A percentile compares a stretch with the other conserved stretches of the same genome.
phyloP scores from a whole-genome alignment of 2,329 filamentous ascomycete genomes.

The Diaporthe longicolla region DNA sequence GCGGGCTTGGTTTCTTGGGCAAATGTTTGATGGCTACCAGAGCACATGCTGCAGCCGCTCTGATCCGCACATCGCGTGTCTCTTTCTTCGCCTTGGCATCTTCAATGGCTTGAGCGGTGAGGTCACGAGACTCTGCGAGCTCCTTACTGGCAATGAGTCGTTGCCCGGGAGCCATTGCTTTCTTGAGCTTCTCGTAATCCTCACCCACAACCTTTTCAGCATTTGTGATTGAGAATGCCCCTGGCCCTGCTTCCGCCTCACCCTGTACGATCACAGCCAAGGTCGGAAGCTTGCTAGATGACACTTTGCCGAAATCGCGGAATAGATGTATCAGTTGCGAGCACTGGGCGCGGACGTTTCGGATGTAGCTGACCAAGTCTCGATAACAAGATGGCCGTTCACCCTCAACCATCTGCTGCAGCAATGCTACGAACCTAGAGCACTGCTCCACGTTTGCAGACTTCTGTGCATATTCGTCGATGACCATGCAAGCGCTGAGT shows the following conservation, averaged over 20 bases:
- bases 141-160: slow-evolving; percentile 86
- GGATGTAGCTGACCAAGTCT: slow-evolving; percentile 90
- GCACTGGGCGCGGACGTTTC: slow-evolving; percentile 91
- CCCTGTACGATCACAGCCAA: slow-evolving; percentile 95
- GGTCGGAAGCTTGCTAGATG: slow-evolving; percentile 79
- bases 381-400: slow-evolving; percentile 88
- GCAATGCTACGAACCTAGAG: slow-evolving; percentile 71
- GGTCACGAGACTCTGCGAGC: slow-evolving; percentile 81
- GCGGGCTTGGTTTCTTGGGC: slow-evolving; percentile 91
- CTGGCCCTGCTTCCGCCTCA: slow-evolving; percentile 90
- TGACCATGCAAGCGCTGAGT: slow-evolving; percentile 83
- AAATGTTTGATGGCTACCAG: slow-evolving; percentile 88
- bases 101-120: slow-evolving; percentile 79
- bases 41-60: slow-evolving; percentile 87
- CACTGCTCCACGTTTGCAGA: slow-evolving; percentile 62
- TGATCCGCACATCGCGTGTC: slow-evolving; percentile 86
- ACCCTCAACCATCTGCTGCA: slow-evolving; percentile 84
- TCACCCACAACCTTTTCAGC: slow-evolving; percentile 89
- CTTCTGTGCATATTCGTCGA: slow-evolving; percentile 88
- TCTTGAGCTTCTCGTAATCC: slow-evolving; percentile 91
- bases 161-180: slow-evolving; percentile 88
- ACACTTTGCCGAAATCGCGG: slow-evolving; percentile 88
- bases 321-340: slow-evolving; percentile 92
- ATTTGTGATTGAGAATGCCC: slow-evolving; percentile 88
- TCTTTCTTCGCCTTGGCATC: slow-evolving; percentile 86